Percentiles rank a stretch among this genome's conserved stretches.
These are phyloP conservation scores for Pichia nakasei DNA, from an alignment of 805 yeast genomes.

Conservation along the genomic window DNA sequence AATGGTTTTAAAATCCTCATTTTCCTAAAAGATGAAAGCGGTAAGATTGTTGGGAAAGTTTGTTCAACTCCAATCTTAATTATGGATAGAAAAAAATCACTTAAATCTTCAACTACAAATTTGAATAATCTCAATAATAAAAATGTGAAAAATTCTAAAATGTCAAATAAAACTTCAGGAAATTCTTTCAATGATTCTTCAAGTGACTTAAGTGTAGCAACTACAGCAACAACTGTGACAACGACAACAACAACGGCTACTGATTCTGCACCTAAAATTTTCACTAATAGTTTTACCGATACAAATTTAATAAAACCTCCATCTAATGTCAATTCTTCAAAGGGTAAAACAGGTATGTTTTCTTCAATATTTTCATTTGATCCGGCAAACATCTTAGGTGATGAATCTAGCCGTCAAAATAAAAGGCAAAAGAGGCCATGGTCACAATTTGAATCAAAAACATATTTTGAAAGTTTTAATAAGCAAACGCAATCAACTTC, in stretches of 20 bases:
- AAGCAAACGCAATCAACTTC: not conserved
- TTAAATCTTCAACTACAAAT: constrained; percentile 15
- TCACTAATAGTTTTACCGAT: not conserved
- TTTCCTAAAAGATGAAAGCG: constrained; percentile 52
- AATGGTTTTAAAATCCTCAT: constrained; percentile 72
- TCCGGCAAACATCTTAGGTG: constrained; percentile 10
- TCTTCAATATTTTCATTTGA: constrained; percentile 8
- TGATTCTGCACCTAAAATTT: not conserved
- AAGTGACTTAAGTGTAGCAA: constrained; percentile 20
- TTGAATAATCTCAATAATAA: not conserved
- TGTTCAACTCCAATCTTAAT: constrained; percentile 74
- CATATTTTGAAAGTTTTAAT: constrained; percentile 19
- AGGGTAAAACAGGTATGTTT: constrained; percentile 1
- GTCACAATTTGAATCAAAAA: constrained; percentile 22
- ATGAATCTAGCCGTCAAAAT: constrained; percentile 11
- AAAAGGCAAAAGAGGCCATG: constrained; percentile 28
- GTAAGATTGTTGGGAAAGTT: constrained; percentile 61
- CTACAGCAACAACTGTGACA: constrained; percentile 1
- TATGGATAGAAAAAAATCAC: constrained; percentile 84
- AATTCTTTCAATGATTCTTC: constrained; percentile 29
- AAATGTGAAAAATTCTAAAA: not conserved
- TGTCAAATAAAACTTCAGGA: constrained; percentile 14
- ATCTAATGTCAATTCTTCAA: too few relatives aligned
- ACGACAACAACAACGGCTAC: not conserved
- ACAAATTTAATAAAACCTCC: not conserved